A percentile compares a stretch with the other conserved stretches of the same genome.
These are phyloP conservation scores for Ceratocystis cubensis DNA, from an alignment of 2,329 filamentous ascomycete species.

Conservation along the genomic window DNA sequence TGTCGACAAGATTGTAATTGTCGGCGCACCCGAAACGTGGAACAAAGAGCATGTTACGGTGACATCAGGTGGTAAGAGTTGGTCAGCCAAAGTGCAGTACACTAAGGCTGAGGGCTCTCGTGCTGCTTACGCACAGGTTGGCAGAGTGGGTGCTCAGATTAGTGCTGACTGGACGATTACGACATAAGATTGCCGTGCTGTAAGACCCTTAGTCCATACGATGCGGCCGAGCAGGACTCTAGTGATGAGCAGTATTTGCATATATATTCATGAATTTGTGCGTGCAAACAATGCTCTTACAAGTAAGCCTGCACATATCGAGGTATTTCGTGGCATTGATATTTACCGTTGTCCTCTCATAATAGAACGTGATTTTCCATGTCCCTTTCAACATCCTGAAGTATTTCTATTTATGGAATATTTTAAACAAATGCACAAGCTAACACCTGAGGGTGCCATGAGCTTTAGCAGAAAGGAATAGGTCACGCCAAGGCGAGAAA, in stretches of 20 bases:
- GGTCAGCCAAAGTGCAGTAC: slow-evolving; percentile 50
- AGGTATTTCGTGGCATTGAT: too few relatives aligned
- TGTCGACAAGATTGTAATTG: slow-evolving; percentile 73
- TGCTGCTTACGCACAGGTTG: slow-evolving; percentile 42
- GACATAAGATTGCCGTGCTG: slow-evolving; percentile 22
- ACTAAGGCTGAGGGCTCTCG: slow-evolving; percentile 35
- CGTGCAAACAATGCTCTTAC: too few relatives aligned
- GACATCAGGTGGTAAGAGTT: slow-evolving; percentile 40
- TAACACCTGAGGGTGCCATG: not conserved
- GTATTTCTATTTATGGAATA: not conserved
- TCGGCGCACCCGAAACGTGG: slow-evolving; percentile 68
- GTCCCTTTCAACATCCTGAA: not conserved
- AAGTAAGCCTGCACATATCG: too few relatives aligned
- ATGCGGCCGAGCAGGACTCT: not conserved
- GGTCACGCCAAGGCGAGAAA: not conserved
- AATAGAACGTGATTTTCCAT: too few relatives aligned
- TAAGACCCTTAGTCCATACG: not conserved
- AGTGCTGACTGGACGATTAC: slow-evolving; percentile 42
- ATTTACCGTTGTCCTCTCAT: too few relatives aligned
- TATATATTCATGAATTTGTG: not conserved
- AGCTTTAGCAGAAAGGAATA: not conserved
- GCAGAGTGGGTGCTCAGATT: slow-evolving; percentile 39
- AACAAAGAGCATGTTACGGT: slow-evolving; percentile 46
- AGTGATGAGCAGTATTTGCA: not conserved
- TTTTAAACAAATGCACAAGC: not conserved